A percentile compares a stretch with the other conserved stretches of the same genome.
These are phyloP conservation scores for Gossypium raimondii DNA, from an alignment of 345 rosid genomes.

Conservation along the genomic window DNA sequence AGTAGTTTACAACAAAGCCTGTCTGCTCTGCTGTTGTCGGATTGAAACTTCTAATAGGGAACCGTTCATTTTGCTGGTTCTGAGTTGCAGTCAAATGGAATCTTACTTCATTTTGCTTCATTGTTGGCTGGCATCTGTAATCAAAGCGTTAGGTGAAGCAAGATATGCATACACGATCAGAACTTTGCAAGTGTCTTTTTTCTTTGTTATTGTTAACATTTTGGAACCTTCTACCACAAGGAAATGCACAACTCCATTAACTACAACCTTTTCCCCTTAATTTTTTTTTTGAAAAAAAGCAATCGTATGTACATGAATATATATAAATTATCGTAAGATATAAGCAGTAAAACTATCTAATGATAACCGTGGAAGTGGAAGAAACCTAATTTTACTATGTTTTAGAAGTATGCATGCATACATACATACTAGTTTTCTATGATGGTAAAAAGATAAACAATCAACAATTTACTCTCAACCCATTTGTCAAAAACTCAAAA, in stretches of 20 bases:
- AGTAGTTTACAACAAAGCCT: neutral
- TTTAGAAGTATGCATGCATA: neutral
- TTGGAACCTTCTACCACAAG: neutral
- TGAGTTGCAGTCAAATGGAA: no score
- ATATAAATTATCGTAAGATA: no score
- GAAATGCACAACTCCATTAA: neutral
- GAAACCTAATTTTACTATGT: neutral
- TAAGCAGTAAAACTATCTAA: no score
- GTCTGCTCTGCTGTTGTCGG: no score
- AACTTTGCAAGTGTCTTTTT: neutral
- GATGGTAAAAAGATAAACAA: neutral
- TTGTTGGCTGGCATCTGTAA: neutral
- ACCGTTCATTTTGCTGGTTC: no score
- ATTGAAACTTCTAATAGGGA: no score
- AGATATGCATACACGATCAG: neutral
- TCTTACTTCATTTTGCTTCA: neutral
- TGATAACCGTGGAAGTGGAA: neutral
- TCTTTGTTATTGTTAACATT: neutral
- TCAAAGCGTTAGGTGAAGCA: neutral
- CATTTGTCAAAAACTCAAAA: neutral
- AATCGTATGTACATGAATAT: no score
- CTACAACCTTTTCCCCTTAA: no score
- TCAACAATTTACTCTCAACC: constrained; percentile 3
- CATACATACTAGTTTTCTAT: neutral
- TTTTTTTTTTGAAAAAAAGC: no score